Base-by-base conservation (phyloP, 2,329 filamentous ascomycete species). In the Epichloe uncinata region DNA sequence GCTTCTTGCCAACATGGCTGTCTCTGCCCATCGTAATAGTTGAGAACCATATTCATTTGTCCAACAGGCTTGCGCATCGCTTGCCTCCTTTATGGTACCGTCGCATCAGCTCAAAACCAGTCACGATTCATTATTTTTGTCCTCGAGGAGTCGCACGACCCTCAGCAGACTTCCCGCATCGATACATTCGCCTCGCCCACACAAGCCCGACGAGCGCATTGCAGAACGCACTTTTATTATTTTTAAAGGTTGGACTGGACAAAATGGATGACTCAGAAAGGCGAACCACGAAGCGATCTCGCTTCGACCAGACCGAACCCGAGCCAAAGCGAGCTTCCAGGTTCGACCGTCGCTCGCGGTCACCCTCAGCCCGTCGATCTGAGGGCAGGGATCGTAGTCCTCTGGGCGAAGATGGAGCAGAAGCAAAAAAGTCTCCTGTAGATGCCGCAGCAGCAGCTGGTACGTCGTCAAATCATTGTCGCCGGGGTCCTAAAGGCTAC, bases 291-390 rank as follows among this genome's bases (percentile, higher is more conserved):
- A 95, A 95, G 74, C 85, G 89, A 54, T 95, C 89, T 62, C 88
- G 91, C 66, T 96, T 97, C 69, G 91, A 97, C 65, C 87, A 94
- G 67, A 93, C 82, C 44, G 87, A 91, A 64, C 82, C 86, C 5
- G 87, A 93, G 62, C 81, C 85, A 51, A 84, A 82, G 61, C 77
- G 82, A 58, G 63, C 77, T 42, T 94, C 89, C 46, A 81, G 90
- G 64, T 96, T 95, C 68, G 91, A 96, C 69, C 82, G 90, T 60
- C 85, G 93, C 60, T 97, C 93, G 52, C 85, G 88, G 56, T 95
- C 89, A 34, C 89, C 89, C 20, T 77, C 80, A 26, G 68, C 75
- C 26, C 77, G 80, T 60, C 79, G 82, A 58, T 73, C 80, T 26
- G 87, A 94, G 54, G 72, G 76, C 57, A 82, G 91, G 63, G 88